Conservation (phyloP, 768 basidiomycete species). For the Tulasnella sp. region DNA sequence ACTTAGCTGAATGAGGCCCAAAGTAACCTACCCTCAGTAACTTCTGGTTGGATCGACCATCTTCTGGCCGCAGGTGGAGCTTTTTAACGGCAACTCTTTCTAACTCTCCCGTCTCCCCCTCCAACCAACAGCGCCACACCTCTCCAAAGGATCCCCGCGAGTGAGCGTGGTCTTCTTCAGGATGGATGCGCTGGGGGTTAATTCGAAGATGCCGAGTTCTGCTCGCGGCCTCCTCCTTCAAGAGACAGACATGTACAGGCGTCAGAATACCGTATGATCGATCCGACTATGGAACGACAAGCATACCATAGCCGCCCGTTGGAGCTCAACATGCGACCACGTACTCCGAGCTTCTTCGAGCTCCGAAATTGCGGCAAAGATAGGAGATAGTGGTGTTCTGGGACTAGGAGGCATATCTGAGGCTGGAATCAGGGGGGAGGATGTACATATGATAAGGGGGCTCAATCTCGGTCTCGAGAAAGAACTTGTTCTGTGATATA, state of each 20-base stretch:
- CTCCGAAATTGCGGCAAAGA: not conserved
- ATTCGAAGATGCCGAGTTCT: not conserved
- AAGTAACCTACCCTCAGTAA: not conserved
- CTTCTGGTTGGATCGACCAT: not conserved
- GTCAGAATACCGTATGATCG: no score
- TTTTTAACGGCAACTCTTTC: not conserved
- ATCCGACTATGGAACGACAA: not conserved
- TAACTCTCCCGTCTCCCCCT: not conserved
- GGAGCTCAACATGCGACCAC: not conserved
- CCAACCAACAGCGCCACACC: not conserved
- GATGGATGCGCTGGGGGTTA: not conserved
- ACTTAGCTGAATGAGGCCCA: not conserved
- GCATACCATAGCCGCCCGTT: not conserved
- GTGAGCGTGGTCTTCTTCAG: not conserved
- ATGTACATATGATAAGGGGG: not conserved
- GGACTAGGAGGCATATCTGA: not conserved
- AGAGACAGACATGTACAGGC: not conserved
- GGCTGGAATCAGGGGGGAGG: not conserved
- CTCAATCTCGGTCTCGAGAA: not conserved
- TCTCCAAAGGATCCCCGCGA: not conserved
- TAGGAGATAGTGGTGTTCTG: not conserved
- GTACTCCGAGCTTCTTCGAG: not conserved
- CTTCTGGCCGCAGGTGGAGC: not conserved
- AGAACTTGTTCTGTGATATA: not conserved
- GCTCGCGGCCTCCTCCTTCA: not conserved